These are phyloP conservation scores for Prunus yedoensis DNA, from an alignment of 331 rosid species.

Conservation along the genomic window DNA sequence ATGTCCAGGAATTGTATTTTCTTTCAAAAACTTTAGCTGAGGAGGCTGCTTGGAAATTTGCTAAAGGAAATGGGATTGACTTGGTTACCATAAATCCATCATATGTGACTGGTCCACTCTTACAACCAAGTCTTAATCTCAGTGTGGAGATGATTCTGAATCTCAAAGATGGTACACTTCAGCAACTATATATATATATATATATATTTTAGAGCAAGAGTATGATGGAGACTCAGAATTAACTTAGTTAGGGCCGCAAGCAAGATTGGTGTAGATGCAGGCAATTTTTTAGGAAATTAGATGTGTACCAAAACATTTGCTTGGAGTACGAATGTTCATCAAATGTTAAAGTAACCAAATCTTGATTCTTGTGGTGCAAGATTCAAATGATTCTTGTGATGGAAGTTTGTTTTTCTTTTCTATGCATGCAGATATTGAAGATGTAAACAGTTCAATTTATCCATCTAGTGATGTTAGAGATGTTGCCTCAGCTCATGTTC, in stretches of 20 bases:
- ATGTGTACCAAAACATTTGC: no score
- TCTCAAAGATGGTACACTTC: constrained; percentile 12
- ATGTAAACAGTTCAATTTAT: not conserved
- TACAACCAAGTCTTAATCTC: constrained; percentile 16
- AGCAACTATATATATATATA: not conserved
- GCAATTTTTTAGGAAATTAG: no score
- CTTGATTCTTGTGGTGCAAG: no score
- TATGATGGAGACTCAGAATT: no score
- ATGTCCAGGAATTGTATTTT: constrained; percentile 17
- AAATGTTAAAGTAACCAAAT: no score
- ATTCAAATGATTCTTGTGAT: not conserved
- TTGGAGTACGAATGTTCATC: no score
- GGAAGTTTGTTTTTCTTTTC: not conserved
- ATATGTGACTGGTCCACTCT: constrained; percentile 6
- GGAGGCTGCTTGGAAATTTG: constrained; percentile 27
- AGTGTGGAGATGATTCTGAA: not conserved
- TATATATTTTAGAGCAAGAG: no score
- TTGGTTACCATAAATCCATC: constrained; percentile 15
- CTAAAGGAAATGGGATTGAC: constrained; percentile 18
- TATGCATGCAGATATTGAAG: not conserved
- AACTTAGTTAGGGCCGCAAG: no score
- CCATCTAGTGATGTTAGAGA: constrained; percentile 22
- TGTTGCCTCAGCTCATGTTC: constrained; percentile 25
- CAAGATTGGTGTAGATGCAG: no score
- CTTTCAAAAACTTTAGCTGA: constrained; percentile 29